Percentiles rank a stretch among this genome's conserved stretches.
Conservation (phyloP, 208 protist genomes). For the Wallacemonas rigidus region DNA sequence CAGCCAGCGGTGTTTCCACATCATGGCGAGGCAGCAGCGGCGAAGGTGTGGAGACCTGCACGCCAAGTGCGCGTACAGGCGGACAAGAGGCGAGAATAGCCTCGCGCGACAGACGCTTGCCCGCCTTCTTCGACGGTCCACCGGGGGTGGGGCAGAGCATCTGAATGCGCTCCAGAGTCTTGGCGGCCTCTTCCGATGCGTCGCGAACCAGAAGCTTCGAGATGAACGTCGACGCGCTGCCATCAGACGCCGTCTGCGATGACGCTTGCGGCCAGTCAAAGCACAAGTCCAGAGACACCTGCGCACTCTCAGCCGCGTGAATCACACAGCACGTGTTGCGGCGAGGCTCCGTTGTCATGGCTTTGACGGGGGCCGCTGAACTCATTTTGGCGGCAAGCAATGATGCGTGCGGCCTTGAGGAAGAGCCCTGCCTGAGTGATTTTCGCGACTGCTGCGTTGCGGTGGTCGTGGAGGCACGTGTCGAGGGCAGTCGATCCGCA, state of each 20-base stretch:
- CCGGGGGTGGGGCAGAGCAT: constrained; percentile 51
- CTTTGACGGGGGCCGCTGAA: background rate
- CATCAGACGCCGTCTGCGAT: background rate
- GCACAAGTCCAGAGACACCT: constrained; percentile 51
- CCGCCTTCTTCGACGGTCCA: constrained; percentile 24
- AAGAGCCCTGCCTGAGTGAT: too few relatives aligned
- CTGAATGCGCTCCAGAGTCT: constrained; percentile 79
- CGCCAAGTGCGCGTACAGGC: constrained; percentile 49
- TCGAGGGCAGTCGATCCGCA: background rate
- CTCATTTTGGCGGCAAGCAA: background rate
- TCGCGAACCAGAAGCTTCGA: constrained; percentile 81
- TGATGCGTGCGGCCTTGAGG: background rate
- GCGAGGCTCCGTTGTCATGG: constrained; percentile 18
- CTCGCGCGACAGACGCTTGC: constrained; percentile 36
- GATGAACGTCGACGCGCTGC: background rate
- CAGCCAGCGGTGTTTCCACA: constrained; percentile 18
- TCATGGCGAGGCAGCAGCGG: too few relatives aligned
- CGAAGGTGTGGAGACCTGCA: background rate
- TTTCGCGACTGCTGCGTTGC: background rate
- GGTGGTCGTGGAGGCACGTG: background rate
- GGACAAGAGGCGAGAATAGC: constrained; percentile 57
- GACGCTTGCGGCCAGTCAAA: constrained; percentile 14
- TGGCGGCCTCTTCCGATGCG: constrained; percentile 46
- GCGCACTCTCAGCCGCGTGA: constrained; percentile 25
- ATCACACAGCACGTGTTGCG: constrained; percentile 48